A percentile compares a stretch with the other conserved stretches of the same genome.
phyloP scores from a whole-genome alignment of 306 rosid species.

The Citrullus mucosospermus region DNA sequence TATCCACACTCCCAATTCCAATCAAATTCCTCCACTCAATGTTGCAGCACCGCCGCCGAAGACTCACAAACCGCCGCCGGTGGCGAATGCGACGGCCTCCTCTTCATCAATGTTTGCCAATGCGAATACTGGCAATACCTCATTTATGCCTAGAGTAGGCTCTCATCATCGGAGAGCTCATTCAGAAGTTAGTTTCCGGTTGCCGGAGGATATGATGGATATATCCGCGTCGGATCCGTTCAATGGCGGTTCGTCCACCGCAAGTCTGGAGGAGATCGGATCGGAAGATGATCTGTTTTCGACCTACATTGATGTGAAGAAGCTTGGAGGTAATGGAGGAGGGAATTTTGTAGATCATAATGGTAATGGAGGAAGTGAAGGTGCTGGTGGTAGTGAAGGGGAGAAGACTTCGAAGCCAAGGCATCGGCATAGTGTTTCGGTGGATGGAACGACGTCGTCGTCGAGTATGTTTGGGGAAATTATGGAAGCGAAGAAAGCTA shows the following conservation, averaged over 20 bases:
- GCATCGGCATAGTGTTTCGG: constrained; percentile 74
- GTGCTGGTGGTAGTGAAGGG: constrained; percentile 25
- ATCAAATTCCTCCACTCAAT: constrained; percentile 5
- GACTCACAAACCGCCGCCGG: constrained; percentile 2
- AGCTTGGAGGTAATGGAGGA: constrained; percentile 43
- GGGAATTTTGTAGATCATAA: constrained; percentile 42
- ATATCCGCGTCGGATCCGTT: constrained; percentile 68
- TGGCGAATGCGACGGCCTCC: not conserved
- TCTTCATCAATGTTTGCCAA: constrained; percentile 1
- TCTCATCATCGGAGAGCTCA: constrained; percentile 63
- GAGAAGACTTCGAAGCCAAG: constrained; percentile 44
- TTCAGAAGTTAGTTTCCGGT: constrained; percentile 64
- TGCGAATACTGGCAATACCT: not conserved
- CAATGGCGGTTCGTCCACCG: constrained; percentile 71
- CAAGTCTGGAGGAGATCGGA: constrained; percentile 85
- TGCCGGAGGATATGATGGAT: constrained; percentile 76
- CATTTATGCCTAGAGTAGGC: not conserved
- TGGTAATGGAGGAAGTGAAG: constrained; percentile 27
- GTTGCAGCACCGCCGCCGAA: not conserved
- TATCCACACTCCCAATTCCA: constrained; percentile 11
- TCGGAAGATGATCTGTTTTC: constrained; percentile 94
- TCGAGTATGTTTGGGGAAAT: constrained; percentile 71
- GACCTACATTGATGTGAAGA: constrained; percentile 90
- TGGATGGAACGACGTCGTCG: constrained; percentile 57
- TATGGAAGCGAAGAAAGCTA: constrained; percentile 98